A percentile compares a stretch with the other conserved stretches of the same genome.
Conservation (phyloP, 495 filamentous ascomycete species). For the Parathielavia hyrcaniae region DNA sequence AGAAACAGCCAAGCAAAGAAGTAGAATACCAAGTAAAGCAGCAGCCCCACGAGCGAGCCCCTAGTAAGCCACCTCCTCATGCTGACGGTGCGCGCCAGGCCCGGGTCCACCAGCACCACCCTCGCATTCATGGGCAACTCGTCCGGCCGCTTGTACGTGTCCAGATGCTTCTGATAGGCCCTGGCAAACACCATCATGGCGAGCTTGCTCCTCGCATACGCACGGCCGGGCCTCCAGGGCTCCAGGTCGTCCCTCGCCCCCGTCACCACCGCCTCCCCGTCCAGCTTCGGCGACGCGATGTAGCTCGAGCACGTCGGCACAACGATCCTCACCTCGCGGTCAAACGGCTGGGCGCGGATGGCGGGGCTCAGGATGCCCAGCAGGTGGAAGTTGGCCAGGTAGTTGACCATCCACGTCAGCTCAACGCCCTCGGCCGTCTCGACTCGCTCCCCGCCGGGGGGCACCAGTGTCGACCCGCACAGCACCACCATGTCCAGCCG, state of each 20-base stretch:
- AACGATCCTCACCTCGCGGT: slow-evolving; percentile 85
- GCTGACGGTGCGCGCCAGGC: slow-evolving; percentile 75
- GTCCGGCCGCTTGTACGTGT: slow-evolving; percentile 75
- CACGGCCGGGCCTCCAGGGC: slow-evolving; percentile 46
- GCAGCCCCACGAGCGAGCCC: slow-evolving; percentile 75
- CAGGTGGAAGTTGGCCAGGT: slow-evolving; percentile 90
- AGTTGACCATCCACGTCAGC: slow-evolving; percentile 88
- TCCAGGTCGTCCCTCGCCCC: slow-evolving; percentile 27
- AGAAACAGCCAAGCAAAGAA: slow-evolving; percentile 79
- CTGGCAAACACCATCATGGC: slow-evolving; percentile 80
- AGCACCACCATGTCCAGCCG: slow-evolving; percentile 91
- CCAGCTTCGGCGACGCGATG: slow-evolving; percentile 61
- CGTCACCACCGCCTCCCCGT: slow-evolving; percentile 28
- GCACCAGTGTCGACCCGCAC: slow-evolving; percentile 69
- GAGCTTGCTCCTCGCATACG: slow-evolving; percentile 83
- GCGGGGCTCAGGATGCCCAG: slow-evolving; percentile 84
- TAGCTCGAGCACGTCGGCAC: slow-evolving; percentile 83
- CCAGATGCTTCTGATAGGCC: slow-evolving; percentile 84
- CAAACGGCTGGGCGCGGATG: slow-evolving; percentile 79
- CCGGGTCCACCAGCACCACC: slow-evolving; percentile 81
- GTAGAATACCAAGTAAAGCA: slow-evolving; percentile 71
- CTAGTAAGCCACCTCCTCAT: slow-evolving; percentile 78
- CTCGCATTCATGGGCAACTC: slow-evolving; percentile 69
- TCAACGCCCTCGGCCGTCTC: slow-evolving; percentile 75
- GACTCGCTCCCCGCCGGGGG: slow-evolving; percentile 47